Percentiles rank a stretch among this genome's conserved stretches.
Evolutionary conservation across 163 green algal species (phyloP).

Genomic region (Scenedesmus sp.): DNA sequence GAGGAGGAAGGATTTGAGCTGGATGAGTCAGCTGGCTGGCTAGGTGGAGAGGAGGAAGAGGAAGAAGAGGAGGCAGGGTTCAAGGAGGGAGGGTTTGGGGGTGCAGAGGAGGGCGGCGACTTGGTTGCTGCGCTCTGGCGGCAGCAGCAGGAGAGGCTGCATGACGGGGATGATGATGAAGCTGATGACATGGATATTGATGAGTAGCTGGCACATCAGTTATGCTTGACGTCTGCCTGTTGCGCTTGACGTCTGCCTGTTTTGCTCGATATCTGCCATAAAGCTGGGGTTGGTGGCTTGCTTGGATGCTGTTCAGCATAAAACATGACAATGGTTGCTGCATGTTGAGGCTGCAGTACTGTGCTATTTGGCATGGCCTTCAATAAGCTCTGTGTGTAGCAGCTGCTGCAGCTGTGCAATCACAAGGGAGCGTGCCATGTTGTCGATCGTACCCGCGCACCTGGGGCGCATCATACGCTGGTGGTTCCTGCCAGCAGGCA

Average conservation of each 20-base stretch:
- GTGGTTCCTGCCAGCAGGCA: too few species aligned
- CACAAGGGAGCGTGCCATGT: too few species aligned
- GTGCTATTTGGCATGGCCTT: too few species aligned
- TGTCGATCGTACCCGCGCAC: too few species aligned
- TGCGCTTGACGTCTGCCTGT: not conserved
- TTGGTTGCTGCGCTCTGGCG: not conserved
- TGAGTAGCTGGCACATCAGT: not conserved
- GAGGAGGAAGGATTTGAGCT: not conserved
- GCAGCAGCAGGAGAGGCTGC: not conserved
- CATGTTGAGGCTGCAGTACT: too few species aligned
- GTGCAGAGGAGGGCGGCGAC: not conserved
- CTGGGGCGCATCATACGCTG: too few species aligned
- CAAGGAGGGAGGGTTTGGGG: not conserved
- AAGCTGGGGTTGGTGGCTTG: too few species aligned
- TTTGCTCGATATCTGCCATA: too few species aligned
- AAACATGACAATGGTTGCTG: too few species aligned
- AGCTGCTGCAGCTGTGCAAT: too few species aligned
- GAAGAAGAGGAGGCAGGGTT: not conserved
- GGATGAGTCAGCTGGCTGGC: not conserved
- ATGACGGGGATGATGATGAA: not conserved
- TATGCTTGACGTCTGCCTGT: not conserved
- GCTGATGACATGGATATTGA: not conserved
- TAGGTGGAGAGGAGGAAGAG: not conserved
- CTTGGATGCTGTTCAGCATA: too few species aligned
- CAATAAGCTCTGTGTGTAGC: too few species aligned